These are phyloP conservation scores for Tricholoma saponaceum DNA, from an alignment of 768 basidiomycete species.

Conservation along the genomic window DNA sequence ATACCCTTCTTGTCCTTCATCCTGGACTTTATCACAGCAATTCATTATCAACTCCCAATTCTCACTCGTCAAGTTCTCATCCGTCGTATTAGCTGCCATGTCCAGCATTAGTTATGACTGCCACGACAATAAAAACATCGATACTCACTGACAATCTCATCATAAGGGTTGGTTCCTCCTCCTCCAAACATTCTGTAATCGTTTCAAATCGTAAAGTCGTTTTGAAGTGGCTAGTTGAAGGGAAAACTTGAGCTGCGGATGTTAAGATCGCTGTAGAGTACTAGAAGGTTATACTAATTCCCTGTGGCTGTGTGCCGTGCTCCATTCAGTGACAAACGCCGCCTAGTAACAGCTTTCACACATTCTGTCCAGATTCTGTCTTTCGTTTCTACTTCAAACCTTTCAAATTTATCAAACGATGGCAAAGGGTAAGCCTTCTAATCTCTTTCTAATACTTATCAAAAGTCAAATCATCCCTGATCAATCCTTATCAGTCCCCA, in stretches of 20 bases:
- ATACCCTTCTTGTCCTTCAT: slow-evolving; percentile 85
- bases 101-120: not conserved
- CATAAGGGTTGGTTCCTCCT: slow-evolving; percentile 70
- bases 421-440: slow-evolving; percentile 46
- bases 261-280: slow-evolving; percentile 3
- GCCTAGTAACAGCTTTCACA: slow-evolving; percentile 6
- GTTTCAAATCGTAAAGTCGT: slow-evolving; percentile 5
- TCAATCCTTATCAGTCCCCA: slow-evolving; percentile 59
- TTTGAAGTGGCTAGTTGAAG: not conserved
- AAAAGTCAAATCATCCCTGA: slow-evolving; percentile 1
- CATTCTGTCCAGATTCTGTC: no score
- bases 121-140: not conserved
- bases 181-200: slow-evolving; percentile 62
- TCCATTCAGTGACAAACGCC: slow-evolving; percentile 11
- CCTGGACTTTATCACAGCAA: slow-evolving; percentile 93
- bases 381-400: no score
- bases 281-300: not conserved
- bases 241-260: not conserved
- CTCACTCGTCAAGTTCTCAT: slow-evolving; percentile 91
- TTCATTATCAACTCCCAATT: slow-evolving; percentile 95
- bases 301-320: slow-evolving; percentile 23
- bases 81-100: slow-evolving; percentile 84
- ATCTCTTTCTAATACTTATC: not conserved
- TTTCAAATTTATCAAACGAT: slow-evolving; percentile 26
- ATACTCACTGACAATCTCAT: slow-evolving; percentile 84